Base-by-base conservation (phyloP, 2,329 filamentous ascomycete genomes). In the Metarhizium album region DNA sequence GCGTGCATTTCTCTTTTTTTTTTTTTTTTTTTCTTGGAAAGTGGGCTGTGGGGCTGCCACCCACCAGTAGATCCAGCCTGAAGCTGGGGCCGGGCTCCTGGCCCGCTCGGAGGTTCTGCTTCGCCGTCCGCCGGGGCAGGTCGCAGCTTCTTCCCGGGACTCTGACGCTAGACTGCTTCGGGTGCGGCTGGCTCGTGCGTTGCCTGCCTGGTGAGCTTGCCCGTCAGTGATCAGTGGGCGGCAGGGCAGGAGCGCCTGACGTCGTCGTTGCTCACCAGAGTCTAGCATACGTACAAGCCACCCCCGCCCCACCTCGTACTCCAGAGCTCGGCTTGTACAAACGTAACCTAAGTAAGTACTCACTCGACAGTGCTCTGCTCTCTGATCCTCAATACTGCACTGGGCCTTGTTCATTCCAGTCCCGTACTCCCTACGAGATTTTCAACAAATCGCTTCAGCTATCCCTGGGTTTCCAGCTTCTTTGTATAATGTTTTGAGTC, bases 41-140 rank as follows among this genome's bases (percentile, higher is more conserved):
- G 42, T 50, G 43, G 11, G 43, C 27, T 35, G 47, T 49, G 50
- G 42, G 35, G 29, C 22, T n/a, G 1, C 33, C 4, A n/a, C n/a
- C n/a, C n/a, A n/a, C n/a, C n/a, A n/a, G n/a, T n/a, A n/a, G n/a
- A n/a, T n/a, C n/a, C n/a, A n/a, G n/a, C n/a, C n/a, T n/a, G n/a
- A n/a, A n/a, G n/a, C n/a, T n/a, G 23, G 24, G 20, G 9, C 18
- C 2, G 46, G 23, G n/a, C 18, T 29, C 9, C 22, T 14, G 20
- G 40, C 38, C 4, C 11, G 6, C 37, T 18, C 56, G 56, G 57
- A 58, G 49, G 56, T 58, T 56, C 50, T 55, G 50, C 57, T 58
- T 54, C 38, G 47, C 53, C 57, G 57, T 23, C 31, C 29, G 46
- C 56, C 56, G 56, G 27, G 2, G 7, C 7, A 29, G 27, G 27